Conservation (phyloP, 1,139 yeast genomes). For the Pneumocystis oryctolagi region DNA sequence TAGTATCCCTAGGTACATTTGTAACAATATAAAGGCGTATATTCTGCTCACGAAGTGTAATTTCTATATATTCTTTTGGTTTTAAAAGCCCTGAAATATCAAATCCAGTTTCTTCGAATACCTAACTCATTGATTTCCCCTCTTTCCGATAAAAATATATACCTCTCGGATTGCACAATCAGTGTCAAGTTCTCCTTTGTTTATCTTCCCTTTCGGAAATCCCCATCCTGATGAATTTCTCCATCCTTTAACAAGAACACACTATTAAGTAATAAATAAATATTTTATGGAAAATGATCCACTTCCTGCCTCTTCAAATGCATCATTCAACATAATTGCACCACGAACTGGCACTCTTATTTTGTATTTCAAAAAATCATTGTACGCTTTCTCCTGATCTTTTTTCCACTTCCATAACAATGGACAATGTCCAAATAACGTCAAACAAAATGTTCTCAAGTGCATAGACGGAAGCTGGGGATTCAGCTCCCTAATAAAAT, state of each 20-base stretch:
- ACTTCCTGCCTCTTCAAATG: constrained; percentile 42
- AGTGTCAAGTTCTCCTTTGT: constrained; percentile 81
- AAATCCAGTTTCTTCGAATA: constrained; percentile 88
- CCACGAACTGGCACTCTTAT: constrained; percentile 92
- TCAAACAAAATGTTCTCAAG: constrained; percentile 64
- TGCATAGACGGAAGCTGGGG: constrained; percentile 66
- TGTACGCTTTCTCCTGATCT: constrained; percentile 50
- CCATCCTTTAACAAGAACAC: constrained; percentile 66
- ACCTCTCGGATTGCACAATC: constrained; percentile 87
- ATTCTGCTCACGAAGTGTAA: constrained; percentile 71
- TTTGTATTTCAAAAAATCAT: constrained; percentile 71
- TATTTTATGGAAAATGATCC: too few species aligned
- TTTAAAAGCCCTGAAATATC: constrained; percentile 55
- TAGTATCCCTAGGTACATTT: constrained; percentile 62
- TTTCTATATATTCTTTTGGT: constrained; percentile 61
- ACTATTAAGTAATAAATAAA: constrained; percentile 5
- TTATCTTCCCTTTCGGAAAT: constrained; percentile 92
- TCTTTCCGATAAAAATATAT: neutral
- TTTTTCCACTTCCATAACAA: constrained; percentile 75
- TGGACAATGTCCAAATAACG: constrained; percentile 65
- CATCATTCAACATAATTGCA: constrained; percentile 68
- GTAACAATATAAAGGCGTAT: constrained; percentile 67
- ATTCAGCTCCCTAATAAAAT: constrained; percentile 59
- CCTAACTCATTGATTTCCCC: neutral
- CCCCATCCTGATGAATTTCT: constrained; percentile 77